Base-by-base conservation (phyloP, 768 basidiomycete genomes). In the Tricholoma flavovirens region DNA sequence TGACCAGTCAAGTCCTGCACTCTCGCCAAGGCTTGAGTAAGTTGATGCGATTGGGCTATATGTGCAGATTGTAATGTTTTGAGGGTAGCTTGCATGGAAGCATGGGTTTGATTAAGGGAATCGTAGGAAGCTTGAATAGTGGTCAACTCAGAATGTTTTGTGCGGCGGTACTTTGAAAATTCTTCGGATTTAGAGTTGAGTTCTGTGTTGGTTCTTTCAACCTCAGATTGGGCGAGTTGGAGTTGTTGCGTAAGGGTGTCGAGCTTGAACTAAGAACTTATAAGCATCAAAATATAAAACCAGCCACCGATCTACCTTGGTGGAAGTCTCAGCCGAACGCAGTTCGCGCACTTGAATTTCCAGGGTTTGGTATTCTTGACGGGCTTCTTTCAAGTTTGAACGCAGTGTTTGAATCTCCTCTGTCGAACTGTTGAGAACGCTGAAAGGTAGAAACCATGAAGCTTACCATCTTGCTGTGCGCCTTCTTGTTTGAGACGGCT, bases 161-260 rank as follows among this genome's bases (percentile, higher is more conserved):
- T 75, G 35, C 89, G 87, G 51, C 93, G 81, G 67, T 91, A 91
- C 65, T 83, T 89, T 5, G 89, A 80, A 62, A 86, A 94, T 63
- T 94, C 88, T 56, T 93, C 90, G 5, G 86, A 82, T 69, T 92
- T 88, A 55, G 79, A 68, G 2, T 75, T 73, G 51, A 94, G 80
- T 63, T 94, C 90, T 15, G 75, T 69, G 60, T 81, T 83, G 21
- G 82, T 75, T 48, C 90, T 88, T 55, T 90, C 81, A 14, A 82
- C 81, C 71, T 97, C 93, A 0, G 82, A 76, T 69, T 87, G 84
- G 4, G 90, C 78, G 4, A 93, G 82, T 57, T 86, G 71, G 6
- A 95, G 75, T 70, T 95, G 91, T 71, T 94, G 91, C 4, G 84
- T 77, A 12, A 91, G 78, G 1, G 91, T 84, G 56, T 94, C 88